Evolutionary conservation across 1,284 basidiomycete genomes (phyloP).

Genomic region (Abortiporus biennis): DNA sequence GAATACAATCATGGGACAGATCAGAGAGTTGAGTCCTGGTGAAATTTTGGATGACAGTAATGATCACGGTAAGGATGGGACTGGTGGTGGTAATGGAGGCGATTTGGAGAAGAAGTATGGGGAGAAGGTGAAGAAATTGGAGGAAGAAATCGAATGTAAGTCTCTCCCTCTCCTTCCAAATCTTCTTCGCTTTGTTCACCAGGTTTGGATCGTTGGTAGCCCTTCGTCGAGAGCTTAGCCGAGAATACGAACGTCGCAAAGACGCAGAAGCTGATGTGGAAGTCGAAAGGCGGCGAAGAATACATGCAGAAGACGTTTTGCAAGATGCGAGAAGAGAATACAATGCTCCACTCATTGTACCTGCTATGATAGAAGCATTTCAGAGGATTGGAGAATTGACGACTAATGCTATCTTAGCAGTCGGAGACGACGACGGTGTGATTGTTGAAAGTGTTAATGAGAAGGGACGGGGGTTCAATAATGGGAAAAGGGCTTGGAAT

Average conservation of each 20-base stretch:
- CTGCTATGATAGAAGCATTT: slow-evolving; percentile 39
- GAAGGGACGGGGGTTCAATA: too few species aligned
- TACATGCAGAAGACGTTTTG: slow-evolving; percentile 28
- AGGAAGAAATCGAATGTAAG: too few species aligned
- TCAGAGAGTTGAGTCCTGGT: slow-evolving; percentile 17
- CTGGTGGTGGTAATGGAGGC: too few species aligned
- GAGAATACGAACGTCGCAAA: too few species aligned
- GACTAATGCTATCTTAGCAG: slow-evolving; percentile 15
- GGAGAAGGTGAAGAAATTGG: not conserved
- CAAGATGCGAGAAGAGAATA: slow-evolving; percentile 35
- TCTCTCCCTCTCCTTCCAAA: too few species aligned
- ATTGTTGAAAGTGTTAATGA: too few species aligned
- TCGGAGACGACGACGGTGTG: too few species aligned
- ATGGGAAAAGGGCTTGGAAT: too few species aligned
- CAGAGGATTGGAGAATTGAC: slow-evolving; percentile 24
- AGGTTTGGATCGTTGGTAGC: too few species aligned
- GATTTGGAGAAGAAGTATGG: not conserved
- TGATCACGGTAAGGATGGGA: not conserved
- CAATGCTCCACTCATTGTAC: slow-evolving; percentile 40
- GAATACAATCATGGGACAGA: slow-evolving; percentile 21
- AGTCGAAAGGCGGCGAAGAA: slow-evolving; percentile 27
- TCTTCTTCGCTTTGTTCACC: too few species aligned
- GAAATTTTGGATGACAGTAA: slow-evolving; percentile 4
- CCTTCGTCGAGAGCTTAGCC: too few species aligned
- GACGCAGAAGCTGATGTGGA: slow-evolving; percentile 21